phyloP scores from a whole-genome alignment of 371 early-diverging fungal genomes.

The Mycotypha africana region DNA sequence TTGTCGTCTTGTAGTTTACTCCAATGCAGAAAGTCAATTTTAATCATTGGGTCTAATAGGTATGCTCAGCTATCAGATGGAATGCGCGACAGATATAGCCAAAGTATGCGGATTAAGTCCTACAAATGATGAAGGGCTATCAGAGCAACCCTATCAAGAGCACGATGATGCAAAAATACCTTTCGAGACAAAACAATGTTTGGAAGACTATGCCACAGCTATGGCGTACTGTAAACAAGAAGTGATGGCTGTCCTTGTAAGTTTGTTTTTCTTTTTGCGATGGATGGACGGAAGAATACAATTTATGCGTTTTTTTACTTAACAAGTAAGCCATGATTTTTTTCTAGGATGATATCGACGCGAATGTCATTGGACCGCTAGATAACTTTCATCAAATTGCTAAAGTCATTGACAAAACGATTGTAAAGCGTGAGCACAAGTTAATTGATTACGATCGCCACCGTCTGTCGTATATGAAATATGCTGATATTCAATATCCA shows the following conservation, averaged over 20 bases:
- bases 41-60: slow-evolving; percentile 13
- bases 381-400: slow-evolving; percentile 52
- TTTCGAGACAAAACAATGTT: slow-evolving; percentile 41
- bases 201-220: slow-evolving; percentile 44
- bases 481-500: slow-evolving; percentile 55
- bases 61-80: slow-evolving; percentile 57
- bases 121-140: no score
- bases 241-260: slow-evolving; percentile 46
- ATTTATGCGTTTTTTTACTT: neutral
- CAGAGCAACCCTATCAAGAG: slow-evolving; percentile 15
- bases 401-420: slow-evolving; percentile 59
- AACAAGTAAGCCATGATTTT: no score
- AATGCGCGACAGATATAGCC: slow-evolving; percentile 48
- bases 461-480: slow-evolving; percentile 51
- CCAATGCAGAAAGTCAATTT: neutral
- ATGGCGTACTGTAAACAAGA: slow-evolving; percentile 45
- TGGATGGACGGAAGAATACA: neutral
- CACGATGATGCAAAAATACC: slow-evolving; percentile 19
- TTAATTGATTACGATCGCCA: slow-evolving; percentile 76
- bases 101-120: slow-evolving; percentile 47
- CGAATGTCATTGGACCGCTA: slow-evolving; percentile 56
- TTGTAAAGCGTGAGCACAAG: slow-evolving; percentile 75
- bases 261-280: neutral
- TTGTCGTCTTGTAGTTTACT: neutral
- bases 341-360: slow-evolving; percentile 50